Base-by-base conservation (phyloP, 108 stramenopile species). In the Skeletonema grethae region DNA sequence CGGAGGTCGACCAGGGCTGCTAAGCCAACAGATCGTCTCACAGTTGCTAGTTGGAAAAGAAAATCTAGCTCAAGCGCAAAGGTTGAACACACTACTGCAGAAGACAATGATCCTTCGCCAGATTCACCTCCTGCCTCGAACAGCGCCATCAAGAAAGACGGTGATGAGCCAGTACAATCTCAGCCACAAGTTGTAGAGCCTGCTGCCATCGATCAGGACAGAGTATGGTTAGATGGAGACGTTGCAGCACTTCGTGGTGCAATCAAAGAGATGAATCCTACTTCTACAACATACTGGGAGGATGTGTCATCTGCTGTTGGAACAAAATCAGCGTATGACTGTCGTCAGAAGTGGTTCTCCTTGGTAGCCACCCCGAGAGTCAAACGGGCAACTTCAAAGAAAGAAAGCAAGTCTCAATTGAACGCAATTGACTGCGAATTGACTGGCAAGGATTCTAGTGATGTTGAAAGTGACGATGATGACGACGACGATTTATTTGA, bases 321-420 rank as follows among this genome's bases (percentile, higher is more conserved):
- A 24, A 61, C 70, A 4, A 85, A 81, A 60, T 57, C 75, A 30
- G 56, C 84, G 5, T 22, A 25, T 24, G 84, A 85, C 59, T 88
- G 87, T 57, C 61, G 75, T 22, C 79, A 80, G 28, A 82, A 85
- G 71, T 87, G 82, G 82, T 83, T 83, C 30, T 80, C 83, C n/a
- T 57, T 84, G 29, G 82, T 59, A 13, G 79, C 79, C 50, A 86
- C 85, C 18, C 85, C 85, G 12, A 67, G 24, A 25, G 32, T 69
- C 28, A 39, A 35, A 18, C 61, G 38, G 62, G 75, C 67, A 13
- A 12, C 57, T 50, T 57, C 65, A 45, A 57, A 34, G 38, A 46
- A 20, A 22, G 61, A 36, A 2, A 35, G 7, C 32, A 35, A 61
- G 28, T 9, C 60, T 5, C 31, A 35, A 0, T 24, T 35, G 16